Conservation (phyloP, 78 protist genomes). For the Blattamonas nauphoetae region DNA sequence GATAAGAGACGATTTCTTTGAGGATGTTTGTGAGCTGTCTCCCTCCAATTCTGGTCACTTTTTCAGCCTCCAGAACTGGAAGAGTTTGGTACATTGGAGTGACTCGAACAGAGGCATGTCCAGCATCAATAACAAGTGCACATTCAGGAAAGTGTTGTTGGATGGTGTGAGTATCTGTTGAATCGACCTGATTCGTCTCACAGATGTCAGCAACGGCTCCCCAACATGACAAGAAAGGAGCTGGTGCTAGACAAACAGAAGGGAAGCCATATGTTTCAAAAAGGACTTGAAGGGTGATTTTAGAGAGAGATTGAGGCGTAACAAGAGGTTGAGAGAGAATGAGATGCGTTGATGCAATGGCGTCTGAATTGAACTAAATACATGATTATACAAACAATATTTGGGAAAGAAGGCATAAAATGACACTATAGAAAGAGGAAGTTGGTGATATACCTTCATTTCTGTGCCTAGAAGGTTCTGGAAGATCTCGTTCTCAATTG, state of each 20-base stretch:
- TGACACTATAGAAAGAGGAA: too few species aligned
- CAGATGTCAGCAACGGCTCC: neutral
- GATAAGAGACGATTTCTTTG: neutral
- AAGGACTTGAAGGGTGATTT: neutral
- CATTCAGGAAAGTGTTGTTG: neutral
- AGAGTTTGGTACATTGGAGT: neutral
- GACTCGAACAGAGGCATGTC: neutral
- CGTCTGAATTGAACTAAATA: neutral
- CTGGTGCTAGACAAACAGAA: neutral
- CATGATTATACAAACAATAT: too few species aligned
- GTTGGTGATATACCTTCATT: too few species aligned
- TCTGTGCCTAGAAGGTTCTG: too few species aligned
- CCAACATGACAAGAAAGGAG: neutral
- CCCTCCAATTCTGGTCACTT: neutral
- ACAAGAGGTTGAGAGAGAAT: neutral
- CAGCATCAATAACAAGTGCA: neutral
- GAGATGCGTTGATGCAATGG: neutral
- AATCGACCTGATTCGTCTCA: neutral
- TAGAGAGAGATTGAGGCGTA: neutral
- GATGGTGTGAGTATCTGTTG: neutral
- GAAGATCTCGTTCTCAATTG: neutral
- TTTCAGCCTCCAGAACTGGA: neutral
- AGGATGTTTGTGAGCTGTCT: neutral
- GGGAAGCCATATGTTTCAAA: neutral
- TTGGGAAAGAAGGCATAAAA: too few species aligned